Evolutionary conservation across 495 filamentous ascomycete species (phyloP).

Genomic region (Chaetomium fimeti): DNA sequence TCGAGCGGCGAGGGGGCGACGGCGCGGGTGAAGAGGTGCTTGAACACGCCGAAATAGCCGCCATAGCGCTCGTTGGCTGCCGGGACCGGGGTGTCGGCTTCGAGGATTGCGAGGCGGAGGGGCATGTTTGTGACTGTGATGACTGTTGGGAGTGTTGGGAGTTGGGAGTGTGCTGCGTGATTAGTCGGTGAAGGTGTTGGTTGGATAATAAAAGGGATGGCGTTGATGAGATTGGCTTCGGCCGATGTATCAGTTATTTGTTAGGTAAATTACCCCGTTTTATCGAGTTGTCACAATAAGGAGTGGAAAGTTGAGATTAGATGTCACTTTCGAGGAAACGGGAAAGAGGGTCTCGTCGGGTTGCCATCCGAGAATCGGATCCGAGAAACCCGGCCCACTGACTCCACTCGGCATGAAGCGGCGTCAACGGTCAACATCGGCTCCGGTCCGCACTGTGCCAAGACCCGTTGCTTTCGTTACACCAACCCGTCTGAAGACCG

Average conservation of each 20-base stretch:
- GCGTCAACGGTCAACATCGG: neutral
- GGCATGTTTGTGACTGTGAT: constrained; percentile 36
- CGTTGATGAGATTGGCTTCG: too few species aligned
- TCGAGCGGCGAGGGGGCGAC: constrained; percentile 36
- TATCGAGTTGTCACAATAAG: too few species aligned
- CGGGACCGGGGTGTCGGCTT: constrained; percentile 70
- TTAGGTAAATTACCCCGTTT: too few species aligned
- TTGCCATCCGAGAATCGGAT: neutral
- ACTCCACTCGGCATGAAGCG: neutral
- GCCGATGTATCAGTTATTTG: too few species aligned
- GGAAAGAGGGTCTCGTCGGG: too few species aligned
- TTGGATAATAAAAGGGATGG: too few species aligned
- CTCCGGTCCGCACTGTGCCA: constrained; percentile 7
- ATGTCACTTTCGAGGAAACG: too few species aligned
- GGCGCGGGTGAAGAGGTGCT: constrained; percentile 54
- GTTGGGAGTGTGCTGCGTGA: neutral
- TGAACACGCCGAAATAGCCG: constrained; percentile 71
- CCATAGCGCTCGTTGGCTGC: constrained; percentile 60
- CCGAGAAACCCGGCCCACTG: neutral
- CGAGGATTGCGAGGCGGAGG: constrained; percentile 78
- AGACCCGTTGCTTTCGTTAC: constrained; percentile 7
- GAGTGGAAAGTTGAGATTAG: too few species aligned
- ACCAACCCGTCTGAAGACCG: neutral
- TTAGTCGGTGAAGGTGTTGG: neutral
- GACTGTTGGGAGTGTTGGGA: neutral